These are phyloP conservation scores for Phytophthora foliorum DNA, from an alignment of 352 stramenopile genomes.

Conservation along the genomic window DNA sequence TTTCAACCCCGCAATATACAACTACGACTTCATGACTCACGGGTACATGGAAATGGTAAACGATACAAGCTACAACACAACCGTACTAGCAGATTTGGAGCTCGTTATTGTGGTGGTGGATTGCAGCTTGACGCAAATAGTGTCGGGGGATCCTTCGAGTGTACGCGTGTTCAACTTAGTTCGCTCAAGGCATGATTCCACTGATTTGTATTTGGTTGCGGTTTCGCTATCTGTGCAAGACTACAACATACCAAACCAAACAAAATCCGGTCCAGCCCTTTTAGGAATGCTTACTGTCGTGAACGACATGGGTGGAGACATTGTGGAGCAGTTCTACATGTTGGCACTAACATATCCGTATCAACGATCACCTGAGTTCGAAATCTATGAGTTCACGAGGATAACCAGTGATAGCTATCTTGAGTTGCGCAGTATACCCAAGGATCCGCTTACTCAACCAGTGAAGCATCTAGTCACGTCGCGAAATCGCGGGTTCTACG, in stretches of 20 bases:
- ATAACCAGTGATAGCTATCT: slow-evolving; percentile 25
- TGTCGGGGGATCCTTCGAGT: slow-evolving; percentile 6
- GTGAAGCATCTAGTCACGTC: slow-evolving; percentile 29
- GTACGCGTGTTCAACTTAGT: slow-evolving; percentile 39
- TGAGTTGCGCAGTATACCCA: slow-evolving; percentile 18
- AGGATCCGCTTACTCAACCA: slow-evolving; percentile 14
- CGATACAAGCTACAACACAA: slow-evolving; percentile 49
- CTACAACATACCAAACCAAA: slow-evolving; percentile 34
- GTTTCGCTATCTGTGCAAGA: slow-evolving; percentile 42
- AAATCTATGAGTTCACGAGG: slow-evolving; percentile 26
- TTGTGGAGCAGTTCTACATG: slow-evolving; percentile 30
- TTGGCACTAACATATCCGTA: slow-evolving; percentile 40
- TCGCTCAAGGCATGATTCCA: slow-evolving; percentile 11
- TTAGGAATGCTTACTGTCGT: slow-evolving; percentile 38
- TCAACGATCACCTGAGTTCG: slow-evolving; percentile 36
- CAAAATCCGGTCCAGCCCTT: slow-evolving; percentile 23
- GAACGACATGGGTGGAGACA: slow-evolving; percentile 21
- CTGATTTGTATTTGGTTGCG: slow-evolving; percentile 31
- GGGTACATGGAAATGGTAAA: slow-evolving; percentile 32
- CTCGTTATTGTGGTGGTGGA: slow-evolving; percentile 53
- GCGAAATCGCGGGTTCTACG: slow-evolving; percentile 36
- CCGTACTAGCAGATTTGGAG: slow-evolving; percentile 34
- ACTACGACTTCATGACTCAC: slow-evolving; percentile 38
- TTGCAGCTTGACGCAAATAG: slow-evolving; percentile 39
- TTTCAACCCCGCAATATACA: slow-evolving; percentile 32